Base-by-base conservation (phyloP, 2,329 filamentous ascomycete genomes). In the Verticillium nubilum region DNA sequence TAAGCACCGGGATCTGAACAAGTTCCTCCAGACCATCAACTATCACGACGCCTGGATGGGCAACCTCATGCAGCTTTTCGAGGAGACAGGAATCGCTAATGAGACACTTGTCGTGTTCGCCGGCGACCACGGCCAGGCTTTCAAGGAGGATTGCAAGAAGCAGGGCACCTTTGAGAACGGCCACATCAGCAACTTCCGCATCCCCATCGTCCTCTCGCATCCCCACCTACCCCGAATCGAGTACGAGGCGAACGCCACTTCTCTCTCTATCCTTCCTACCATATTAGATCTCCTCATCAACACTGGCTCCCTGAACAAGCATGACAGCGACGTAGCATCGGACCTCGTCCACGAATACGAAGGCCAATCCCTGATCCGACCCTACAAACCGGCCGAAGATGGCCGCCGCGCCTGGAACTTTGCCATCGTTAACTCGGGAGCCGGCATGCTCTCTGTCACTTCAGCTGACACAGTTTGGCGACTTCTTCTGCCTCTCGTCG, bases 361-460 rank as follows among this genome's bases (percentile, higher is more conserved):
- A 68, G 77, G 76, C 12, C 77, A 79, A 62, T 78, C 76, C 0
- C 69, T 79, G n/a, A 72, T 79, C 56, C 73, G 77, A 9, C 74
- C 75, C 1, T 75, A 72, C 59, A 67, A 72, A 35, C 55, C 69
- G 17, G 60, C 67, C 15, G 66, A 73, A 19, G 69, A 71, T 54
- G 70, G 70, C 6, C 70, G 73, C 3, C 73, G 61, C 17, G 63
- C 64, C 72, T 6, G 84, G 84, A 54, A 86, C 72, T 60, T 84
- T 82, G 58, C 84, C 81, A 25, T 86, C 82, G 67, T 90, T 62
- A 67, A 67, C 58, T 59, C 63, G n/a, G 66, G 66, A 25, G 64
- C 60, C 26, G 60, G 62, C 12, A 64, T 66, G 57, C 56, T 67
- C 17, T 61, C 60, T 13, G 59, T 66, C 23, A 66, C 65, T 26